These are phyloP conservation scores for Naganishia albida DNA, from an alignment of 1,284 basidiomycete species.

Conservation along the genomic window DNA sequence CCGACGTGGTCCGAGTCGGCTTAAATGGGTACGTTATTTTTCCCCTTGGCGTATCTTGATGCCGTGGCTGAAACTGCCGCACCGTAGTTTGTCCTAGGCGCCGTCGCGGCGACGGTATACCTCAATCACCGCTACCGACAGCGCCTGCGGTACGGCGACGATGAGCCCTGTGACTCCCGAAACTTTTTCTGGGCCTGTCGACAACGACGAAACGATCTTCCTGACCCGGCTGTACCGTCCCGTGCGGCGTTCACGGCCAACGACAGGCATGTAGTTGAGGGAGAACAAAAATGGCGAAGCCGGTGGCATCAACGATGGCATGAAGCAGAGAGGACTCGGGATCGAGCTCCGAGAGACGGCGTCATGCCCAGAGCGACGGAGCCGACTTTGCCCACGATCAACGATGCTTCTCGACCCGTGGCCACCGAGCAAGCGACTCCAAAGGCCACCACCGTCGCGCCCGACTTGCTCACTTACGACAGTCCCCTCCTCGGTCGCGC, in stretches of 20 bases:
- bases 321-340: background rate
- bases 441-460: background rate
- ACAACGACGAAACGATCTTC: constrained; percentile 8
- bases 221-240: background rate
- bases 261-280: too few relatives aligned
- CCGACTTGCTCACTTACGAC: constrained; percentile 13
- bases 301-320: constrained; percentile 17
- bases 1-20: constrained; percentile 13
- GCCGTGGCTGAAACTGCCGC: background rate
- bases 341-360: background rate
- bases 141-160: constrained; percentile 4
- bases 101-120: background rate
- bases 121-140: constrained; percentile 2
- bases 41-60: background rate
- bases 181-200: constrained; percentile 10
- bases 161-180: constrained; percentile 2
- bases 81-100: constrained; percentile 15
- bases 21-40: constrained; percentile 16
- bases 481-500: background rate
- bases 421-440: background rate
- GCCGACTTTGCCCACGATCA: background rate
- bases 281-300: background rate
- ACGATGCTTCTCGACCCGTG: too few relatives aligned
- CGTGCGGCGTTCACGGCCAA: background rate
- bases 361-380: background rate